Base-by-base conservation (phyloP, 2,329 filamentous ascomycete genomes). In the Cercospora sp. region DNA sequence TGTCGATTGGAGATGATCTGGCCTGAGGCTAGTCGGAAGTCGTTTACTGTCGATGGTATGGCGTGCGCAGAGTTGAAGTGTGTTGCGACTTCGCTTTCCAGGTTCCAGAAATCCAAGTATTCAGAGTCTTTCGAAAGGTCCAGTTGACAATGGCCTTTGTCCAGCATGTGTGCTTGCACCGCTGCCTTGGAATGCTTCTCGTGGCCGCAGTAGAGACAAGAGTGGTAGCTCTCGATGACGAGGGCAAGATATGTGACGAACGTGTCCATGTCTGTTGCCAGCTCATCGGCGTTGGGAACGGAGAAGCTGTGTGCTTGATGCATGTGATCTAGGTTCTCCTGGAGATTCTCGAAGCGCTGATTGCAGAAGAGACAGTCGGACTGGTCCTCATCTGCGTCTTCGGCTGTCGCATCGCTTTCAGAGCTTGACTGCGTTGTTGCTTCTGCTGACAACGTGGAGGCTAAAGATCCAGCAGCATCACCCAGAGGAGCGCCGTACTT, bases 171-270 rank as follows among this genome's bases (percentile, higher is more conserved):
- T 40, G 85, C 83, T 69, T 85, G 83, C 0, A 82, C 81, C 0
- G 80, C 85, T 61, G 83, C 77, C 0, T 78, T 76, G 0, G 81
- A 84, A 0, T 74, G 74, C 34, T 82, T 79, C 43, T 80, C 75
- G 13, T 79, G 83, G 0, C 83, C 82, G 69, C 85, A 87, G 21
- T 79, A 80, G 43, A 87, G 77, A 67, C 86, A 88, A 73, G 86
- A 84, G 18, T 78, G 77, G 64, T 85, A 86, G 0, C 74, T 80
- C 21, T 78, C 82, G 13, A 87, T 82, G 21, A 87, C 75, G 8
- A 85, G 78, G 63, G 83, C 80, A 0, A 87, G 75, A 64, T 86
- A 86, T 49, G 77, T 71, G 40, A 87, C 76, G 1, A 87, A 74
- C 0, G 82, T 82, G 40, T 83, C 81, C 2, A 82, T 68, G 64